Evolutionary conservation across 257 asterid genomes (phyloP), one percentile per base, ranked within the genome.

Genomic region (Solanum rostratum): DNA sequence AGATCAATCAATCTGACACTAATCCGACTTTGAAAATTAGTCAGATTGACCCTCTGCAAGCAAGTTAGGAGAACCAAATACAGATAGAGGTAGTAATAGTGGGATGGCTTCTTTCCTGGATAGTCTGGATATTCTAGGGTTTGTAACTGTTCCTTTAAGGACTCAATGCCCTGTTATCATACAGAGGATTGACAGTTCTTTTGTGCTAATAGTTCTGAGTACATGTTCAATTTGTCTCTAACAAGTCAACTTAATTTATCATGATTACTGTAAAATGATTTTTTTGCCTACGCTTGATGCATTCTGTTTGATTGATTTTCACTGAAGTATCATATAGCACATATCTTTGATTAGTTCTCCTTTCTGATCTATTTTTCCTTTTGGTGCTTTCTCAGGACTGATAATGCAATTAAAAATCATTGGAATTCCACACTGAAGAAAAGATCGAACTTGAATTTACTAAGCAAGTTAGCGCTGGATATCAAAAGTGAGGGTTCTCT

Each of bases 401-500:
- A 93, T 83, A 94, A 93, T 88, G 95, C 94, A 50, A 90, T 94
- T 79, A 94, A 94, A 91, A 94, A 93, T 79, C 95, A 94, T 86
- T 94, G 97, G 97, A 93, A 94, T 88, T 90, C 94, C 87, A 90
- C 91, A 16, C 53, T 88, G 81, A 94, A 89, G 89, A 94, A 91
- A 89, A 92, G 87, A 82, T 86, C 88, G 19, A 91, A 92, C 85
- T 85, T 89, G 49, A 91, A 90, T 86, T 79, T 86, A 49, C 93
- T 90, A 59, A 80, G 59, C 81, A 60, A 52, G 84, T 85, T 91
- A 81, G 85, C 86, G 49, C 39, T 45, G 85, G 87, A 86, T 65
- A 59, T 80, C 73, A 83, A 50, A 66, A 90, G 83, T 86, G 79
- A 53, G 79, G 69, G 59, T 33, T 65, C 89, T 80, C 88, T 65